A percentile compares a stretch with the other conserved stretches of the same genome.
phyloP scores from a whole-genome alignment of 192 early-diverging fungal genomes.

The Umbelopsis isabellina region DNA sequence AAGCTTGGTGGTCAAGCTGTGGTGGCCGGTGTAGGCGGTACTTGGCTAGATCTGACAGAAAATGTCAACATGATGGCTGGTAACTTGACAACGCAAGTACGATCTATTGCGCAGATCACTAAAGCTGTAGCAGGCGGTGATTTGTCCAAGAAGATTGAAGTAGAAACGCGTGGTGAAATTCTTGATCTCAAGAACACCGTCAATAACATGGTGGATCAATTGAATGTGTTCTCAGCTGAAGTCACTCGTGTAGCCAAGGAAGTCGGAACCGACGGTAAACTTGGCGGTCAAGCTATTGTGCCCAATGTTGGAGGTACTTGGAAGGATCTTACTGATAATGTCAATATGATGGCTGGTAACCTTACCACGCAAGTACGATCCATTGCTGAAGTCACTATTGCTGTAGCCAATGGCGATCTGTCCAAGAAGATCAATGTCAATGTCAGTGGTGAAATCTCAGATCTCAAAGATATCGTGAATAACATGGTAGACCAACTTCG shows the following conservation, averaged over 20 bases:
- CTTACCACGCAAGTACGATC: constrained; percentile 63
- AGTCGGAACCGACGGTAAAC: constrained; percentile 70
- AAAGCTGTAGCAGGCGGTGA: constrained; percentile 57
- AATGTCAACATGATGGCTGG: constrained; percentile 63
- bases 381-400: constrained; percentile 59
- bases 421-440: constrained; percentile 54
- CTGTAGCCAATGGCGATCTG: constrained; percentile 61
- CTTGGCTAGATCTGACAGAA: constrained; percentile 59
- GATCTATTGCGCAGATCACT: constrained; percentile 54
- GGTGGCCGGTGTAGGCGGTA: constrained; percentile 49
- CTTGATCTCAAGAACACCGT: constrained; percentile 61
- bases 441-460: constrained; percentile 56
- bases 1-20: constrained; percentile 58
- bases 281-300: constrained; percentile 68
- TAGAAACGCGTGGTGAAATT: constrained; percentile 57
- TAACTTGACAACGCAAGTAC: constrained; percentile 55
- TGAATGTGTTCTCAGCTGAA: constrained; percentile 62
- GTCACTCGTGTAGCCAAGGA: constrained; percentile 64
- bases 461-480: constrained; percentile 61
- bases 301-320: constrained; percentile 57
- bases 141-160: constrained; percentile 52
- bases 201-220: constrained; percentile 63
- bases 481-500: constrained; percentile 60
- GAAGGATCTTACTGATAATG: constrained; percentile 64
- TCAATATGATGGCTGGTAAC: constrained; percentile 65